phyloP scores from a whole-genome alignment of 129 eudicot species.

The Ambrosia trifida region DNA sequence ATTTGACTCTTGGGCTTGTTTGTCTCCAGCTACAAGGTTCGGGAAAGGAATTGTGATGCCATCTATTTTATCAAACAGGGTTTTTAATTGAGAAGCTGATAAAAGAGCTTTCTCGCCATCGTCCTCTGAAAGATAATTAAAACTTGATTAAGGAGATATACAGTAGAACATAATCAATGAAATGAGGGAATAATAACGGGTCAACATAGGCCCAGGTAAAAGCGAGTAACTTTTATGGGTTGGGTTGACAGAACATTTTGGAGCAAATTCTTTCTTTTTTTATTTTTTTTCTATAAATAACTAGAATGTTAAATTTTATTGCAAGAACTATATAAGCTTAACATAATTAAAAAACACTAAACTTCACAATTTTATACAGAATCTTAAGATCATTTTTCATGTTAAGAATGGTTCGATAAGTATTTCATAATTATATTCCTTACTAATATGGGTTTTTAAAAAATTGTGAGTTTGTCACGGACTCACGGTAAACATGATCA shows the following conservation, averaged over 20 bases:
- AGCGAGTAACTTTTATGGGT: neutral
- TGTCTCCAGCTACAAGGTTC: conserved; percentile 36
- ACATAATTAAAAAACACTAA: neutral
- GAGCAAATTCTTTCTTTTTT: neutral
- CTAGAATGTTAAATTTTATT: neutral
- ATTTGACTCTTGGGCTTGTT: conserved; percentile 46
- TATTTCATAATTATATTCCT: neutral
- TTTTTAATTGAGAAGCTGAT: conserved; percentile 58
- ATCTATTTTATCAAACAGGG: conserved; percentile 51
- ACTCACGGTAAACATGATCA: neutral
- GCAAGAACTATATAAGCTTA: neutral
- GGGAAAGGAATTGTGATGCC: conserved; percentile 48
- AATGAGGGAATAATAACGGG: neutral
- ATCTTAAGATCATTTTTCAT: conserved; percentile 1
- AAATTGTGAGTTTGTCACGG: neutral
- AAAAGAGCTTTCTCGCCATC: conserved; percentile 39
- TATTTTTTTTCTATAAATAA: neutral
- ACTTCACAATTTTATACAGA: no score
- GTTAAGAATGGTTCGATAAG: neutral
- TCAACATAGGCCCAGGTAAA: neutral
- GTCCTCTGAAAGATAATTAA: conserved; percentile 48
- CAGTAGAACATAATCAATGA: neutral
- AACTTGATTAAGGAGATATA: neutral
- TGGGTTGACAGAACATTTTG: neutral
- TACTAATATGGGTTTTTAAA: neutral